Percentiles rank a stretch among this genome's conserved stretches.
These are phyloP conservation scores for Solanum chiquidenum DNA, from an alignment of 257 asterid species.

Conservation along the genomic window DNA sequence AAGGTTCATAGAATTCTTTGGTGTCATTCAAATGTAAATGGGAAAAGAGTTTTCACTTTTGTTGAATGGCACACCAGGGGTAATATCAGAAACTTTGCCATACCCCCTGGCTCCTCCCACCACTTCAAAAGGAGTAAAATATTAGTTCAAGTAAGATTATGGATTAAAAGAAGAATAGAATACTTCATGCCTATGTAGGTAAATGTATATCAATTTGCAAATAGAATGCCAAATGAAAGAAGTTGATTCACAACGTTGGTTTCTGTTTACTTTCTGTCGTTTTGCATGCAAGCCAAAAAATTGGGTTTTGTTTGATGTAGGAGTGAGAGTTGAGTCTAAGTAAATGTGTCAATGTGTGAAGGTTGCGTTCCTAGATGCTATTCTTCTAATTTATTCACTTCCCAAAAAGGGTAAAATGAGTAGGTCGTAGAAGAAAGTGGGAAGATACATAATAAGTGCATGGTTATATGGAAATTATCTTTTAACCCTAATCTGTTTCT, in stretches of 20 bases:
- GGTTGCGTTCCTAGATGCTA: background rate
- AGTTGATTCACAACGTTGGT: background rate
- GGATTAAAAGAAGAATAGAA: background rate
- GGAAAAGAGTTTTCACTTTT: background rate
- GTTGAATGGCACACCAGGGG: background rate
- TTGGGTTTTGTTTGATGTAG: background rate
- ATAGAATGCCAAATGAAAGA: background rate
- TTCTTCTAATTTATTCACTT: background rate
- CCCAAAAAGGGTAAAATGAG: background rate
- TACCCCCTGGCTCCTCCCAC: background rate
- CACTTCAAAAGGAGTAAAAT: background rate
- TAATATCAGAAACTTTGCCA: background rate
- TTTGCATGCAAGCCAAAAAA: background rate
- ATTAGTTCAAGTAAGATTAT: background rate
- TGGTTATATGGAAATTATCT: background rate
- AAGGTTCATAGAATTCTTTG: background rate
- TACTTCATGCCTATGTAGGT: background rate
- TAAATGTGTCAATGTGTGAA: background rate
- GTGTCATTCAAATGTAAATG: background rate
- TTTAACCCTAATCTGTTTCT: background rate
- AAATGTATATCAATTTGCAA: background rate
- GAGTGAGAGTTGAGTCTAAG: background rate
- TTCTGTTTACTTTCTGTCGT: background rate
- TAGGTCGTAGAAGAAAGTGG: background rate
- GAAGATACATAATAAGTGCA: background rate